phyloP scores from a whole-genome alignment of 495 filamentous ascomycete genomes.

The Lasiosphaeris hirsuta region DNA sequence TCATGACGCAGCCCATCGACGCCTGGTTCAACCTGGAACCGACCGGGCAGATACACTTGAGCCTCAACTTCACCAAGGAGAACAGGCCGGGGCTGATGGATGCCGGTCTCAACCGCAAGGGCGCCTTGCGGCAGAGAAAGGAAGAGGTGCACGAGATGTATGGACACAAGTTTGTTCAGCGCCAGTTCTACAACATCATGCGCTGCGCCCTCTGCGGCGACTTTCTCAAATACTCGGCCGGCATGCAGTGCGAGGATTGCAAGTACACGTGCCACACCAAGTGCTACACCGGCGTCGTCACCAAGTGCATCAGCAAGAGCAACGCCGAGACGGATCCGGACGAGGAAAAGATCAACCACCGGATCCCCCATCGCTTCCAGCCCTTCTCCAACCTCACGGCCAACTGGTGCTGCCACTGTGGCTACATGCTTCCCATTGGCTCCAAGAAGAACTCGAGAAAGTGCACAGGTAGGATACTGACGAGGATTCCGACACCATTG shows the following conservation, averaged over 20 bases:
- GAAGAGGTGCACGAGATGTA: constrained; percentile 98
- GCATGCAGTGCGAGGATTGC: constrained; percentile 99
- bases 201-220: constrained; percentile 97
- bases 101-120: constrained; percentile 87
- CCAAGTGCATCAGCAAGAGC: constrained; percentile 99
- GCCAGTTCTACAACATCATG: constrained; percentile 99
- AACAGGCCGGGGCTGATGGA: constrained; percentile 65
- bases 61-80: constrained; percentile 78
- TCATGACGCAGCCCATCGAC: constrained; percentile 71
- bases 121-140: constrained; percentile 93
- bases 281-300: constrained; percentile 96
- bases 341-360: constrained; percentile 98
- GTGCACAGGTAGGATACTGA: constrained; percentile 57
- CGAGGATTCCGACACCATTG: not conserved
- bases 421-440: constrained; percentile 94
- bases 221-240: constrained; percentile 95
- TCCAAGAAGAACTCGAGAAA: constrained; percentile 83
- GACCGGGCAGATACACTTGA: constrained; percentile 77
- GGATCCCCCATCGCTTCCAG: constrained; percentile 96
- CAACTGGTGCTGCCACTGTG: constrained; percentile 99
- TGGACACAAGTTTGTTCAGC: constrained; percentile 95
- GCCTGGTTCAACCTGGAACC: constrained; percentile 97
- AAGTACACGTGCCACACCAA: constrained; percentile 98
- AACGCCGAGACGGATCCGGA: constrained; percentile 97
- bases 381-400: constrained; percentile 93